Base-by-base conservation (phyloP, 192 early-diverging fungal species). In the Jimgerdemannia flammicorona region DNA sequence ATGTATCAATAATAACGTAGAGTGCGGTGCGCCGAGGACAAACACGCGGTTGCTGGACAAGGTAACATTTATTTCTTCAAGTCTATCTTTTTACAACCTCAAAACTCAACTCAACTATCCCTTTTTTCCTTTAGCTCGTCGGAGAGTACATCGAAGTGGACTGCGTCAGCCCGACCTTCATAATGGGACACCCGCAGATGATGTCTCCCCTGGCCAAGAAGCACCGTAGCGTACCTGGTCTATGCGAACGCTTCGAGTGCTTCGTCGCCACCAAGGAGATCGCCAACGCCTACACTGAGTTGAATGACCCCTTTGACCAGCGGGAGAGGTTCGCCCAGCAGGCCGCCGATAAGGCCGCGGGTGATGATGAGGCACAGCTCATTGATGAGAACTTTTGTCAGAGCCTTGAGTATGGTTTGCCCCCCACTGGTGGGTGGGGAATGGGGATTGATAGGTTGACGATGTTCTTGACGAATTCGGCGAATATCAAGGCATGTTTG, bases 301-400 rank as follows among this genome's bases (percentile, higher is more conserved):
- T 99, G 84, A 99, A 99, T 89, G 98, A 99, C 87, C 98, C 98
- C 63, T 97, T 96, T 81, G 98, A 97, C 77, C 98, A 99, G 86
- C 93, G 98, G 73, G 96, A 97, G 82, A 89, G 97, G 79, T 99
- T 99, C 84, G 97, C 90, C 59, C 95, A 98, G 88, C 98, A 99
- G 87, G 98, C 98, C 41, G 84, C 77, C 43, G 97, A 99, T 81
- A 99, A 99, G 91, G 98, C 87, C 73, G 95, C 94, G 70, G 98
- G 98, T 77, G 98, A 99, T 81, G 98, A 99, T 77, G 98, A 99
- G 84, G 98, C 98, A 40, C 98, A 99, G 86, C 79, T 96, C 78
- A 93, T 99, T 76, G 98, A 99, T 76, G 97, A 99, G 86, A 95
- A 91, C 76, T 99, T 98, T 82, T 98, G 97, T 85, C 94, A 94